A percentile compares a stretch with the other conserved stretches of the same genome.
Conservation (phyloP, 257 asterid genomes). For the Solanum stenotomum region DNA sequence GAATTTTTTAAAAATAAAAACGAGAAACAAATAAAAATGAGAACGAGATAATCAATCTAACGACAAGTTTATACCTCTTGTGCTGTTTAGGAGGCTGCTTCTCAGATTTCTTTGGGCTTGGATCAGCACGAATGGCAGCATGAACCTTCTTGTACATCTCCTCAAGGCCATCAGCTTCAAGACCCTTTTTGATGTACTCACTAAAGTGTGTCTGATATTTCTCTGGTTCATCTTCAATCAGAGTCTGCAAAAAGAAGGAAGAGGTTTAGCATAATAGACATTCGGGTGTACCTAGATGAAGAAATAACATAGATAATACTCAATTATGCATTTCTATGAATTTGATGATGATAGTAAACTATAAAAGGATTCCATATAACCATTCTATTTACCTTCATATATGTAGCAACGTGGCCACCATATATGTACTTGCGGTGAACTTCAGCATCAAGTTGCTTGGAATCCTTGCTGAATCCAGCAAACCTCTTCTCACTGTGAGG, state of each 20-base stretch:
- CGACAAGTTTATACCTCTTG: conserved; percentile 25
- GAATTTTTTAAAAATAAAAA: too few species aligned
- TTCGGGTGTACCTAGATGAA: background rate
- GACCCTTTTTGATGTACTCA: conserved; percentile 39
- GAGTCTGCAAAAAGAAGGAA: conserved; percentile 16
- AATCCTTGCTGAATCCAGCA: conserved; percentile 68
- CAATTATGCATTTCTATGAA: background rate
- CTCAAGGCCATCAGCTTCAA: conserved; percentile 57
- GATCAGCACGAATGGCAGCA: conserved; percentile 54
- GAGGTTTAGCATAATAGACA: background rate
- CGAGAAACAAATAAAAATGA: background rate
- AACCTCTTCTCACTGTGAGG: conserved; percentile 89
- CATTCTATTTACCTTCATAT: conserved; percentile 53
- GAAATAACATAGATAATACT: background rate
- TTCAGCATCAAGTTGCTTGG: conserved; percentile 66
- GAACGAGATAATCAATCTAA: background rate
- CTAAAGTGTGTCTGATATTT: conserved; percentile 63
- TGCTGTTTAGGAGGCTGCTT: conserved; percentile 39
- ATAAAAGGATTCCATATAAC: background rate
- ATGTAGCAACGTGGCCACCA: conserved; percentile 75
- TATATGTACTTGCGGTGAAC: conserved; percentile 72
- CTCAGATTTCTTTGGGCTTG: conserved; percentile 28
- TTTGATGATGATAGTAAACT: background rate
- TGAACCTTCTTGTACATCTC: conserved; percentile 73
- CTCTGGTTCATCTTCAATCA: conserved; percentile 75